Base-by-base conservation (phyloP, 106 monocot species). In the Ottelia alismoides region DNA sequence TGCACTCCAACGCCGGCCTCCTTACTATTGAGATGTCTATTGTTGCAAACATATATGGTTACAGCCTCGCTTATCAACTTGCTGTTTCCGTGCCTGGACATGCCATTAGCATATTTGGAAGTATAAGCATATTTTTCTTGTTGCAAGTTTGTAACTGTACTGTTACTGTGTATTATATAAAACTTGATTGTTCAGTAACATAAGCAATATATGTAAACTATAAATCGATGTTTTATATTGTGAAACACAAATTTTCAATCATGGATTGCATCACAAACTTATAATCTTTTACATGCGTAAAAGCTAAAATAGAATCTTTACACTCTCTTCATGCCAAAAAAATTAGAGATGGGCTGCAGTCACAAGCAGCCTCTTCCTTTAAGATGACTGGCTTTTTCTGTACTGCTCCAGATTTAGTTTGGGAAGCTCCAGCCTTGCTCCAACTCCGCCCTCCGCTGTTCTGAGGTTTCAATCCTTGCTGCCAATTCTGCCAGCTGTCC, bases 401-500 rank as follows among this genome's bases (percentile, higher is more conserved):
- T 43, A 16, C 40, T 43, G 40, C 6, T 43, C 10, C 16, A 43
- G 40, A 43, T 43, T 43, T 16, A 43, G 40, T 16, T 43, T 43
- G 40, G 31, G 21, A 59, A 25, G 26, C 43, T 18, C 64, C 53
- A 44, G n/a, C 51, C 45, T 32, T 44, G 30, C 49, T 62, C 28
- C 28, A 67, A 45, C 9, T 27, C 66, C 21, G 11, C 52, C 23
- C 14, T 47, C 22, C 56, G 73, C 69, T 63, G 56, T 22, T 94
- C 84, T 0, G 65, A 76, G 16, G 81, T 70, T 49, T 88, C 84
- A 11, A 79, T 75, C 20, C 78, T 60, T 2, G 67, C 74, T 1
- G 77, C 76, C 1, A 94, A 63, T 5, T 63, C 47, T 2, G 75
- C 78, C 47, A 94, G 53, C 51, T 88, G 75, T 25, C 84, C 88